Evolutionary conservation across 2,329 filamentous ascomycete genomes (phyloP).

Genomic region (Verticillium zaregamsianum): DNA sequence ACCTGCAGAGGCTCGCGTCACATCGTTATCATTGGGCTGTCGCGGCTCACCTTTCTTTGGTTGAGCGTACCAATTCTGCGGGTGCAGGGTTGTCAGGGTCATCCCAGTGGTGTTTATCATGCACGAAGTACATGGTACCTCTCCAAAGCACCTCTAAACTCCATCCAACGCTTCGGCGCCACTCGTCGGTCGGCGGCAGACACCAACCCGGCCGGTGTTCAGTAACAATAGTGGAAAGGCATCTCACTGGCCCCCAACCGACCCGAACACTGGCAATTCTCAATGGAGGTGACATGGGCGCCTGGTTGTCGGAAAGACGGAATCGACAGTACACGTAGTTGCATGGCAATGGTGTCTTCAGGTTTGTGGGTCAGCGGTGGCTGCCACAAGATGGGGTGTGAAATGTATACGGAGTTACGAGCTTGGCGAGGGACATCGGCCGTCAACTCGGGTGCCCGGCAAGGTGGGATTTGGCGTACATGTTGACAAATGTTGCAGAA

Average conservation of each 20-base stretch:
- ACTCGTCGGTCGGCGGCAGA: neutral
- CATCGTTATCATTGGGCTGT: neutral
- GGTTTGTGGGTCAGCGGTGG: too few species aligned
- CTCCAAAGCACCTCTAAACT: neutral
- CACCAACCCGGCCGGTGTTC: neutral
- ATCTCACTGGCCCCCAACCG: neutral
- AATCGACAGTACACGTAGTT: too few species aligned
- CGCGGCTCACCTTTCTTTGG: neutral
- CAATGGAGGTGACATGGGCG: neutral
- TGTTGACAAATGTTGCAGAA: too few species aligned
- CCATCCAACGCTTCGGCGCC: neutral
- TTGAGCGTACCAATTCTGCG: too few species aligned
- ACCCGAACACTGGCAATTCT: neutral
- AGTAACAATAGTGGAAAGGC: neutral
- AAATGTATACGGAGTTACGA: too few species aligned
- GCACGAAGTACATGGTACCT: neutral
- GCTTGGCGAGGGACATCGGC: too few species aligned
- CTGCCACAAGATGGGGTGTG: too few species aligned
- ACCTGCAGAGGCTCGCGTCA: neutral
- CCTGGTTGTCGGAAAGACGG: too few species aligned
- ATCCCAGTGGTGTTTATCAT: neutral
- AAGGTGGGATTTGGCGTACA: too few species aligned
- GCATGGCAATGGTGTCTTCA: too few species aligned
- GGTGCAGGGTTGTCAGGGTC: neutral
- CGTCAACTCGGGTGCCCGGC: too few species aligned